Conservation (phyloP, 192 early-diverging fungal genomes). For the Spinellus fusiger region DNA sequence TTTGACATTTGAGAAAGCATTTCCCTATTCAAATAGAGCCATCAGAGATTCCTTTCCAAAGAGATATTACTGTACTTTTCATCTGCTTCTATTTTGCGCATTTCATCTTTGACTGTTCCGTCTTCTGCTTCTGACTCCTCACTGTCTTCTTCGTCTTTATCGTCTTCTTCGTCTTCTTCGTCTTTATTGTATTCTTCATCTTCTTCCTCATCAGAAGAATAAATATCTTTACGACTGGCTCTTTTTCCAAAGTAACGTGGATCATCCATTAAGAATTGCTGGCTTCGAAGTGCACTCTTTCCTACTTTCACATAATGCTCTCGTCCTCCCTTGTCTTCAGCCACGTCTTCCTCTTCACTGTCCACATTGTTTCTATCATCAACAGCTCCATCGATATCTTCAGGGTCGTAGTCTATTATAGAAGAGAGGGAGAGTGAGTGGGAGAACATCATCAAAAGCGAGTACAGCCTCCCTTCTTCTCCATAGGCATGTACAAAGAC, state of each 20-base stretch:
- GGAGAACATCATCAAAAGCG: too few species aligned
- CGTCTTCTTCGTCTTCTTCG: constrained; percentile 25
- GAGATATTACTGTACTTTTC: constrained; percentile 48
- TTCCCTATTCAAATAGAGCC: constrained; percentile 34
- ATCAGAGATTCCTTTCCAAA: neutral
- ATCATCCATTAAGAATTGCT: constrained; percentile 57
- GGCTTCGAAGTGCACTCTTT: constrained; percentile 58
- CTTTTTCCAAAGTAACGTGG: constrained; percentile 68
- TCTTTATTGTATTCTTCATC: constrained; percentile 33
- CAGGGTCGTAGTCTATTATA: constrained; percentile 63
- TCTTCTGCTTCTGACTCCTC: constrained; percentile 38
- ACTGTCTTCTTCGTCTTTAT: constrained; percentile 39
- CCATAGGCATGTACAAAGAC: neutral
- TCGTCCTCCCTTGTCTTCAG: constrained; percentile 44
- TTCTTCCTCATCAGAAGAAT: constrained; percentile 40
- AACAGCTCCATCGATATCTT: constrained; percentile 39
- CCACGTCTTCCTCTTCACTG: constrained; percentile 31
- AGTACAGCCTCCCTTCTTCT: neutral
- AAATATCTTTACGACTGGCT: constrained; percentile 59
- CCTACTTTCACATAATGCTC: constrained; percentile 69
- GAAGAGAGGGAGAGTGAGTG: neutral
- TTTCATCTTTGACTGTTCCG: constrained; percentile 46
- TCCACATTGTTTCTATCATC: constrained; percentile 39
- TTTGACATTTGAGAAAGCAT: constrained; percentile 73
- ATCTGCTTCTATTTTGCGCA: constrained; percentile 72